A percentile compares a stretch with the other conserved stretches of the same genome.
phyloP scores from a whole-genome alignment of 768 basidiomycete genomes.

The Hericium coralloides region DNA sequence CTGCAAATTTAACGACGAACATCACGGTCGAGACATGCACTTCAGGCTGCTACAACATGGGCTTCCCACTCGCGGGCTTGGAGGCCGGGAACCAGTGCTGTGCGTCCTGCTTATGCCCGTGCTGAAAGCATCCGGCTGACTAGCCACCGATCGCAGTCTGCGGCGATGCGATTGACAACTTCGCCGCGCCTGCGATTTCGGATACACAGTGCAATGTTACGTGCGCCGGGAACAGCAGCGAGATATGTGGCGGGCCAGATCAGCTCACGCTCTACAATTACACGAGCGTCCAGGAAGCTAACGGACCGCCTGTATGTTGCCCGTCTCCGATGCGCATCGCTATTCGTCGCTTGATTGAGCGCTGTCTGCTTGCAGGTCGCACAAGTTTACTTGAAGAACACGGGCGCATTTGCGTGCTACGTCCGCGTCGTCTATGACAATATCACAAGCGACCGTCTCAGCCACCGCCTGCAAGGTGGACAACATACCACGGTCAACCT shows the following conservation, averaged over 20 bases:
- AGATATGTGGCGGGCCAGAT: slow-evolving; percentile 1
- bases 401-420: neutral
- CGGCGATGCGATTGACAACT: neutral
- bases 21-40: slow-evolving; percentile 1
- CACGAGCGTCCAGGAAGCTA: neutral
- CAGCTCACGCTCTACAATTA: neutral
- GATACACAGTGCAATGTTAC: neutral
- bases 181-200: neutral
- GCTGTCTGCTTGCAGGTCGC: neutral
- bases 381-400: neutral
- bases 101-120: neutral
- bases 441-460: neutral
- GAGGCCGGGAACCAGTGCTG: slow-evolving; percentile 2
- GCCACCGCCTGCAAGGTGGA: neutral
- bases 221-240: slow-evolving; percentile 1
- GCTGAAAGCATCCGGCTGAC: neutral
- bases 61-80: neutral
- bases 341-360: neutral
- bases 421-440: neutral
- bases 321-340: neutral
- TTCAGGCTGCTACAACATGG: neutral
- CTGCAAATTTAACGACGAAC: too few species aligned
- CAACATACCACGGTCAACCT: neutral
- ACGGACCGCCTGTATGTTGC: neutral
- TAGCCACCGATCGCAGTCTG: neutral